Percentiles rank a stretch among this genome's conserved stretches.
Conservation (phyloP, 805 yeast species). For the Candida nitratophila region DNA sequence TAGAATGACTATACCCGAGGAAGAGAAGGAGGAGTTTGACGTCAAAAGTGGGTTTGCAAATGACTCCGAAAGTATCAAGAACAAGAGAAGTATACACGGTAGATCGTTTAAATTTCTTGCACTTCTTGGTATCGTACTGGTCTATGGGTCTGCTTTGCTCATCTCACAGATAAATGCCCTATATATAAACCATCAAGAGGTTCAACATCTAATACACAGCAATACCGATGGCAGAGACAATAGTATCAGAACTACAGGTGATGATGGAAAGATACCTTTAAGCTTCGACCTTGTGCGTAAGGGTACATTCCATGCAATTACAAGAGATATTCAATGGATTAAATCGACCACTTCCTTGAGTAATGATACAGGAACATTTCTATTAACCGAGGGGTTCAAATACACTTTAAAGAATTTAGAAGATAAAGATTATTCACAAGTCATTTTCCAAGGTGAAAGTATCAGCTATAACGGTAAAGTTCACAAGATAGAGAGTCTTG, state of each 20-base stretch:
- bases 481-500: constrained; percentile 44
- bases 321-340: constrained; percentile 66
- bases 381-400: constrained; percentile 38
- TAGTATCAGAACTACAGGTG: neutral
- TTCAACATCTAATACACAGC: too few relatives aligned
- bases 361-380: constrained; percentile 62
- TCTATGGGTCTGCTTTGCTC: constrained; percentile 20
- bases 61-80: too few relatives aligned
- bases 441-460: constrained; percentile 42
- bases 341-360: constrained; percentile 36
- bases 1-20: too few relatives aligned
- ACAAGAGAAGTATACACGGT: too few relatives aligned
- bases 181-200: constrained; percentile 3
- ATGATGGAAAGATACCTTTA: constrained; percentile 19
- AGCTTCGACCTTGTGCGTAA: constrained; percentile 42
- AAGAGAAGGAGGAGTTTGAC: too few relatives aligned
- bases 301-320: constrained; percentile 47
- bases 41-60: too few relatives aligned
- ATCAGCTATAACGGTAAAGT: constrained; percentile 33
- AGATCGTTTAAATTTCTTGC: neutral
- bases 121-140: constrained; percentile 1
- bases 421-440: constrained; percentile 35
- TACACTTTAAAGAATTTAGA: constrained; percentile 50
- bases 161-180: constrained; percentile 12
- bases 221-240: neutral